Conservation (phyloP, 2,329 filamentous ascomycete species). For the Aspergillus versicolor region DNA sequence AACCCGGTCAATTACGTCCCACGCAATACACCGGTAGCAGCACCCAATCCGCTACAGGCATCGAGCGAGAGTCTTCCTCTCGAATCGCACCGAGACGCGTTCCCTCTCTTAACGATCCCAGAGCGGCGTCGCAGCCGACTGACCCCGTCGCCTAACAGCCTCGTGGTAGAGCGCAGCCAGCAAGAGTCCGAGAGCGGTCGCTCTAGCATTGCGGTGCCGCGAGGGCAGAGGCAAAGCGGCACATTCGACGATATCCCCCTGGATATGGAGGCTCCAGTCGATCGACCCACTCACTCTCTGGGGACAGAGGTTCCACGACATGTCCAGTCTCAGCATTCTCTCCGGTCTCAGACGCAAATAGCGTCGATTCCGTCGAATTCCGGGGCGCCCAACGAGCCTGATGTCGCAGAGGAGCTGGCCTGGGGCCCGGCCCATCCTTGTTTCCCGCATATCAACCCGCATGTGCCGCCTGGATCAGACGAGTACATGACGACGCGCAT, state of each 20-base stretch:
- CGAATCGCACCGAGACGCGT: conserved; percentile 47
- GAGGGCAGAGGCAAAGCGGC: conserved; percentile 38
- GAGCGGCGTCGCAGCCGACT: conserved; percentile 57
- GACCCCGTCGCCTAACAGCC: conserved; percentile 46
- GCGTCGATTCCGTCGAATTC: conserved; percentile 41
- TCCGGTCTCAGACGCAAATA: conserved; percentile 41
- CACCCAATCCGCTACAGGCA: conserved; percentile 34
- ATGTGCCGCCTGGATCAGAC: conserved; percentile 74
- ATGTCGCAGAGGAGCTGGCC: conserved; percentile 68
- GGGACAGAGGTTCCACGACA: conserved; percentile 35
- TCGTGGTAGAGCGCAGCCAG: conserved; percentile 49
- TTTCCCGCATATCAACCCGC: conserved; percentile 88
- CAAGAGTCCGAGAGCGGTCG: conserved; percentile 48
- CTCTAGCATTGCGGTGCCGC: conserved; percentile 55
- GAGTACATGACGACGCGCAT: conserved; percentile 79
- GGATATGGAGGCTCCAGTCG: conserved; percentile 21
- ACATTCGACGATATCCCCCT: conserved; percentile 27
- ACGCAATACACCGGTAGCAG: conserved; percentile 49
- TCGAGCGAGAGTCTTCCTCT: conserved; percentile 36
- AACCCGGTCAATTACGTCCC: conserved; percentile 63
- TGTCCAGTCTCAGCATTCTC: conserved; percentile 40
- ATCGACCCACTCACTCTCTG: conserved; percentile 8
- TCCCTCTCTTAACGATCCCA: conserved; percentile 57
- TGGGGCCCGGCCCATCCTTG: conserved; percentile 96
- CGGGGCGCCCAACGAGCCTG: conserved; percentile 45